Evolutionary conservation across 225 moss, liverwort and hornwort species (phyloP).

Genomic region (Climacium dendroides): DNA sequence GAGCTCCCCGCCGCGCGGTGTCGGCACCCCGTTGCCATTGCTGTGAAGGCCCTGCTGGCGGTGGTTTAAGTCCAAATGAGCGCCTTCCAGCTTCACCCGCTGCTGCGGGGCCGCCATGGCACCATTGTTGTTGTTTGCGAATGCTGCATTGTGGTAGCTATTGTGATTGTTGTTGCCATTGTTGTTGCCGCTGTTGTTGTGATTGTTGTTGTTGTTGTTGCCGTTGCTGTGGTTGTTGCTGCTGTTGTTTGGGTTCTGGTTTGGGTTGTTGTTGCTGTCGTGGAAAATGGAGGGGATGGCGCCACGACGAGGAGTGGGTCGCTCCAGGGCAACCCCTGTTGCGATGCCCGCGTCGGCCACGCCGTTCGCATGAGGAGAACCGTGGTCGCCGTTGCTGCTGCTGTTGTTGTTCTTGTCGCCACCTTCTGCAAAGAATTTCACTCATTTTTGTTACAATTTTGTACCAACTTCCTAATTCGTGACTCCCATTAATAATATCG

Average conservation of each 20-base stretch:
- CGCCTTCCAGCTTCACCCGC: constrained; percentile 31
- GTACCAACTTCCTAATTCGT: neutral
- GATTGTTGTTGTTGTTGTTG: neutral
- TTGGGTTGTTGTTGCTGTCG: neutral
- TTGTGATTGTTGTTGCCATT: neutral
- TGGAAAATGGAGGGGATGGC: constrained; percentile 33
- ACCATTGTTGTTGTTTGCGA: neutral
- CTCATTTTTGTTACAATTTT: neutral
- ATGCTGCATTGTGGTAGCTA: neutral
- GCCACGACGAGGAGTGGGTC: constrained; percentile 57
- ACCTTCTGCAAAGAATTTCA: constrained; percentile 1
- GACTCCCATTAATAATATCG: neutral
- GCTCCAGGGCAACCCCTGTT: constrained; percentile 22
- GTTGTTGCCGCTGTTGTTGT: no score
- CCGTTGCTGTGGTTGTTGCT: neutral
- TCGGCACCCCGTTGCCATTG: neutral
- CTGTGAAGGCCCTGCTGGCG: constrained; percentile 7
- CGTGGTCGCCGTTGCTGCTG: neutral
- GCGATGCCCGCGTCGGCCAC: neutral
- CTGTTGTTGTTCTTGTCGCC: neutral
- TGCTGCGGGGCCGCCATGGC: constrained; percentile 20
- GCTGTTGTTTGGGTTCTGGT: neutral
- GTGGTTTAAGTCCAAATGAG: constrained; percentile 28
- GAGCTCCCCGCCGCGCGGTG: constrained; percentile 21
- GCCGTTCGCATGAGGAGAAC: constrained; percentile 17